Base-by-base conservation (phyloP, 768 basidiomycete genomes). In the Omphalotus guepiniiformis region DNA sequence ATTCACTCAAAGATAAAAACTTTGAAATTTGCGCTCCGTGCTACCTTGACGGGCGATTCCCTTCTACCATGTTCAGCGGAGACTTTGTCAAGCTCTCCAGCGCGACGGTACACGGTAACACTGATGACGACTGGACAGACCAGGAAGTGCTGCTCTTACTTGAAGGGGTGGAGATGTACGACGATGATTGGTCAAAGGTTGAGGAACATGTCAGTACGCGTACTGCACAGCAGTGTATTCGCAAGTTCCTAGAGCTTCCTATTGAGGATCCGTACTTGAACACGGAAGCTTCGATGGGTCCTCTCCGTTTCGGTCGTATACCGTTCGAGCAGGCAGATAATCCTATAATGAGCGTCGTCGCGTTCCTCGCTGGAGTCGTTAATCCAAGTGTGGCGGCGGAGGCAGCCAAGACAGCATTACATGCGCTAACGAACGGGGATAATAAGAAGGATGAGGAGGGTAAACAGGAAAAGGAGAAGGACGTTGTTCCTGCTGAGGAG, bases 141-240 rank as follows among this genome's bases (percentile, higher is more conserved):
- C 87, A 93, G 61, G 96, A 99, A 65, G 75, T 85, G 16, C 66
- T 99, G 8, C 67, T 89, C 6, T 73, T 99, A 4, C 75, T 99
- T n/a, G 96, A 99, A 63, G 96, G 85, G 13, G 80, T 99, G 35
- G 96, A 99, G 67, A 96, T 99, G 91, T 92, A 84, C 63, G 93
- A 96, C 55, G 95, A 98, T 58, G 95, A 97, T 59, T 99, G 95
- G 95, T 82, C 82, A 18, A 78, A 81, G 40, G 83, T 98, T 53
- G 87, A 94, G 55, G 89, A 93, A 55, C 94, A 98, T 61, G 93
- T 99, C 39, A 88, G 87, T 11, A 89, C 93, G 21, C 75, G 95
- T 36, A 84, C 85, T 2, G 85, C 92, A 19, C 94, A 98, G 58
- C 92, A 96, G 63, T 98, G 96, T 62, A 87, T 99, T 56, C 83